phyloP scores from a whole-genome alignment of 306 rosid genomes.

The Glycine tomentella region DNA sequence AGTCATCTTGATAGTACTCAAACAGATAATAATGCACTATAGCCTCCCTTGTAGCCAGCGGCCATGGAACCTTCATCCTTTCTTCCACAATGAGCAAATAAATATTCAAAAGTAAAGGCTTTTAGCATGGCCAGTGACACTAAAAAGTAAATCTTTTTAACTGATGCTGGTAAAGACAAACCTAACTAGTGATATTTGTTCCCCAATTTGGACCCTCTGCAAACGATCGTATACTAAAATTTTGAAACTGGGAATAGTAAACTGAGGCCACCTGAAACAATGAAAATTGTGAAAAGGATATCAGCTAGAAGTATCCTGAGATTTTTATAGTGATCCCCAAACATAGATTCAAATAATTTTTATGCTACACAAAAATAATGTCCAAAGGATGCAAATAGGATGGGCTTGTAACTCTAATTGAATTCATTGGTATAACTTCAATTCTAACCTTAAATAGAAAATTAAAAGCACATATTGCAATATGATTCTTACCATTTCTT shows the following conservation, averaged over 20 bases:
- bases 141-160: background rate
- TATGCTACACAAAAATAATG: background rate
- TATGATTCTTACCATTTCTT: constrained; percentile 76
- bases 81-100: constrained; percentile 72
- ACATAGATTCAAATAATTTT: constrained; percentile 20
- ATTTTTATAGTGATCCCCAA: background rate
- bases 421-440: background rate
- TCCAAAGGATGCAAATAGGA: background rate
- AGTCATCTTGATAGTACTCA: constrained; percentile 88
- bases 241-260: constrained; percentile 77
- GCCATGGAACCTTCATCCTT: constrained; percentile 98
- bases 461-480: constrained; percentile 16
- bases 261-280: constrained; percentile 89
- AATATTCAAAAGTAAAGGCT: constrained; percentile 48
- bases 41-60: constrained; percentile 89
- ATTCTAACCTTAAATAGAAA: background rate
- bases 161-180: constrained; percentile 50
- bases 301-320: constrained; percentile 17
- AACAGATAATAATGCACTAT: constrained; percentile 78
- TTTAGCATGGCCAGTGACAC: constrained; percentile 14
- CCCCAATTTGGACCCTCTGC: constrained; percentile 72
- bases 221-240: constrained; percentile 64
- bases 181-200: constrained; percentile 87
- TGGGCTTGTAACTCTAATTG: constrained; percentile 13
- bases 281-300: constrained; percentile 40